Evolutionary conservation across 345 rosid species (phyloP).

Genomic region (Bretschneidera sinensis): DNA sequence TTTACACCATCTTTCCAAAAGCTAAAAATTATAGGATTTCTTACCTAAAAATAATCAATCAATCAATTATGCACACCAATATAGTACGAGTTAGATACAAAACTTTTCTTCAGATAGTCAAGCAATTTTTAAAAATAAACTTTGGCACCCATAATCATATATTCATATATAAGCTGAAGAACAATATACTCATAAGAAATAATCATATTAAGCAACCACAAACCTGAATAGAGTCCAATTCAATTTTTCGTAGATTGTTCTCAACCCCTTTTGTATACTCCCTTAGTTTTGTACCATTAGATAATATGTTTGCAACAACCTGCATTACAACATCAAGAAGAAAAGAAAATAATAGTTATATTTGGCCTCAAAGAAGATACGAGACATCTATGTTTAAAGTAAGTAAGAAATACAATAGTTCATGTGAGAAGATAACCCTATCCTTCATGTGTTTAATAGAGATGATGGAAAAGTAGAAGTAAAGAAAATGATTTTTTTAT

Average conservation of each 20-base stretch:
- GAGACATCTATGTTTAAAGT: no score
- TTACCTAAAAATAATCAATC: not conserved
- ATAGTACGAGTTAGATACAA: not conserved
- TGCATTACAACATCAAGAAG: slow-evolving; percentile 24
- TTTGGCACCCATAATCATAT: not conserved
- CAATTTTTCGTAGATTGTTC: slow-evolving; percentile 84
- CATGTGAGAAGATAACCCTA: no score
- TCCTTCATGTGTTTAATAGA: no score
- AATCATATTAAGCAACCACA: slow-evolving; percentile 11
- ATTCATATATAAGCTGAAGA: not conserved
- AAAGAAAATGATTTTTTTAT: no score
- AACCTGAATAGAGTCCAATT: slow-evolving; percentile 92
- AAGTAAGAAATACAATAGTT: no score
- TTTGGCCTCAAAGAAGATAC: no score
- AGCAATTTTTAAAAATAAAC: not conserved
- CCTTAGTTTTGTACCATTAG: slow-evolving; percentile 73
- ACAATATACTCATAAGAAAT: not conserved
- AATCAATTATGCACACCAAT: not conserved
- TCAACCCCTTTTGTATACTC: slow-evolving; percentile 93
- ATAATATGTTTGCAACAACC: slow-evolving; percentile 88
- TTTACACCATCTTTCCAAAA: not conserved
- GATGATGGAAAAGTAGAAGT: no score
- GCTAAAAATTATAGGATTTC: not conserved
- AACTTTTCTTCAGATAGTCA: not conserved
- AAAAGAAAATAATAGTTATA: slow-evolving; percentile 11